Percentiles rank a stretch among this genome's conserved stretches.
phyloP scores from a whole-genome alignment of 2,329 filamentous ascomycete genomes.

The Xylariaceae sp. region DNA sequence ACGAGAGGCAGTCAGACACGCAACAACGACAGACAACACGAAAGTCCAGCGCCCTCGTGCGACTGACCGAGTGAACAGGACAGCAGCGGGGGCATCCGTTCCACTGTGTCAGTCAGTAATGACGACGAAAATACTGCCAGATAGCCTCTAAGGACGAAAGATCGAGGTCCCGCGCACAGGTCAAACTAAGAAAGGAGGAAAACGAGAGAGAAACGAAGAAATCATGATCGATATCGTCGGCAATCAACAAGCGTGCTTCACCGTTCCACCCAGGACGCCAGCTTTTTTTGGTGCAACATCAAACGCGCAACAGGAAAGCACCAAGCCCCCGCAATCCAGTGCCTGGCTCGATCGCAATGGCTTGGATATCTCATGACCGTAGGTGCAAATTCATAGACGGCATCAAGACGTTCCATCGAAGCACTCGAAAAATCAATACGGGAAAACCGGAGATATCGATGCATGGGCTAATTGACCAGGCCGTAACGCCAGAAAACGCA shows the following conservation, averaged over 20 bases:
- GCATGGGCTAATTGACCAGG: constrained; percentile 28
- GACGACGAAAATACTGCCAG: constrained; percentile 22
- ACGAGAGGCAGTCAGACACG: constrained; percentile 7
- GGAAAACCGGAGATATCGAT: constrained; percentile 30
- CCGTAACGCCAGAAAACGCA: constrained; percentile 33
- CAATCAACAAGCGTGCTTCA: constrained; percentile 24
- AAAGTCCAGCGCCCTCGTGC: constrained; percentile 5
- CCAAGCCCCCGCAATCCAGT: constrained; percentile 15
- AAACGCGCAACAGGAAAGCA: constrained; percentile 24
- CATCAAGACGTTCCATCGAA: constrained; percentile 23
- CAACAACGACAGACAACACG: constrained; percentile 10
- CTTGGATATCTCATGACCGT: constrained; percentile 16
- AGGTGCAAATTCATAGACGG: constrained; percentile 21
- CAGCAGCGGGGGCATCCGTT: constrained; percentile 11
- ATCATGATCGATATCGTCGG: constrained; percentile 26
- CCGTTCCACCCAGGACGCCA: constrained; percentile 22
- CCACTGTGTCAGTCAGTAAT: constrained; percentile 19
- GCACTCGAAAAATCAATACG: constrained; percentile 23
- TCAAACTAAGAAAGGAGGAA: constrained; percentile 16
- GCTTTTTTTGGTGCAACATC: constrained; percentile 25
- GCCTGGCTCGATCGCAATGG: constrained; percentile 10
- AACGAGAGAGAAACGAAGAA: constrained; percentile 9
- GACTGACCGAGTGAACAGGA: neutral
- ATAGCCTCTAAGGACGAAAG: constrained; percentile 21
- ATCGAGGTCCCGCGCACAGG: constrained; percentile 14